Conservation (phyloP, 164 flowering plant genomes). For the Sextonia rubra region DNA sequence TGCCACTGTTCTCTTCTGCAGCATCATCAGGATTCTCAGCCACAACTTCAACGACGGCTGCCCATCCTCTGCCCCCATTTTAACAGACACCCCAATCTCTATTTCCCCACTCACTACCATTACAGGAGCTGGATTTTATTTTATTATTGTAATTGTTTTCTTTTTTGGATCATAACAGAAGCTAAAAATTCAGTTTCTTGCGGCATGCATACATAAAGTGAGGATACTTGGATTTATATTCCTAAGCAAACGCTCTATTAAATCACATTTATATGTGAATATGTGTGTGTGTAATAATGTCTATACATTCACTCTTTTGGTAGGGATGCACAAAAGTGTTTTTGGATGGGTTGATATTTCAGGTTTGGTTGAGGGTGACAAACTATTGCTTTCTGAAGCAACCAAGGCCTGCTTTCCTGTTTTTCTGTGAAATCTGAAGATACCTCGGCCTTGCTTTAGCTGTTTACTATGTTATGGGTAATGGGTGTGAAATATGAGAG, state of each 20-base stretch:
- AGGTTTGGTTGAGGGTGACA: background rate
- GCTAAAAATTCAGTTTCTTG: background rate
- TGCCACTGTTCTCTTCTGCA: conserved; percentile 50
- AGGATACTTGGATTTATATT: background rate
- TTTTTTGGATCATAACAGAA: too few species aligned
- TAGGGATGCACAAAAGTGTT: background rate
- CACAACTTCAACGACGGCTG: conserved; percentile 30
- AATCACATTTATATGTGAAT: background rate
- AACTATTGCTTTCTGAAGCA: background rate
- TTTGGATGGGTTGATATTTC: background rate
- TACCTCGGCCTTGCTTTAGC: conserved; percentile 1
- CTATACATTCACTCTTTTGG: background rate
- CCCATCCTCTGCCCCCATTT: conserved; percentile 24
- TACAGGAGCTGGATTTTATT: conserved; percentile 15
- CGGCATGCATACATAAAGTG: background rate
- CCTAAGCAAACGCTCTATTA: background rate
- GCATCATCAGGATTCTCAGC: conserved; percentile 98
- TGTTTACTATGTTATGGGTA: background rate
- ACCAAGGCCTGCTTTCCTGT: background rate
- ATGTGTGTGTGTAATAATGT: background rate
- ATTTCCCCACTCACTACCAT: conserved; percentile 26
- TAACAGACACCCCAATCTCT: conserved; percentile 14
- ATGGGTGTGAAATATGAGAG: background rate
- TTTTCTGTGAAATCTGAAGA: background rate
- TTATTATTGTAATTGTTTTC: background rate